Percentiles rank a stretch among this genome's conserved stretches.
Conservation (phyloP, 306 rosid species). For the Vicia faba region DNA sequence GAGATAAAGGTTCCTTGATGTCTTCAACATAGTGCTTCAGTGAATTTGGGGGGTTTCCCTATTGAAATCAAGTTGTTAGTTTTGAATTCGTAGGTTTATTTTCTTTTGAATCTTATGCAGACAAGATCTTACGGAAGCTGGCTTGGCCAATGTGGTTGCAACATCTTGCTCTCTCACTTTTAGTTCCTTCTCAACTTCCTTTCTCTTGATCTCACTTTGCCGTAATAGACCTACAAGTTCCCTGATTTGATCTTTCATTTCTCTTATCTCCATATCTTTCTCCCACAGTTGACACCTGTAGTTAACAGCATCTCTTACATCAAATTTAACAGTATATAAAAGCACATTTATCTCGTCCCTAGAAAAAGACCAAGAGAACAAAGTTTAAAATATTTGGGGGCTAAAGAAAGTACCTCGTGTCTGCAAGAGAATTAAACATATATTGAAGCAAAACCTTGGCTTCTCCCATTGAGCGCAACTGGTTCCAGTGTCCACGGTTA, state of each 20-base stretch:
- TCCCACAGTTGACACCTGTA: slow-evolving; percentile 91
- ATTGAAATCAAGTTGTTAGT: slow-evolving; percentile 40
- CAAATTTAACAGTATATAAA: too few relatives aligned
- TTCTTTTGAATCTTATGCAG: slow-evolving; percentile 28
- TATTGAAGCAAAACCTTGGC: slow-evolving; percentile 91
- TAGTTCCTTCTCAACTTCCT: slow-evolving; percentile 90
- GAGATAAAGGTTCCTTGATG: slow-evolving; percentile 64
- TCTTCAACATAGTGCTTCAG: slow-evolving; percentile 72
- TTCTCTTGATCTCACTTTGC: slow-evolving; percentile 87
- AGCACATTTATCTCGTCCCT: too few relatives aligned
- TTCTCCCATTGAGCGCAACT: slow-evolving; percentile 94
- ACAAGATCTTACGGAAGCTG: slow-evolving; percentile 64
- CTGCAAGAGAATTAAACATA: slow-evolving; percentile 89
- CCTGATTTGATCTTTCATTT: slow-evolving; percentile 92
- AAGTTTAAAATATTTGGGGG: too few relatives aligned
- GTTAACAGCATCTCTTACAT: too few relatives aligned
- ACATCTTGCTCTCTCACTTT: slow-evolving; percentile 80
- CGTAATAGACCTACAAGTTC: slow-evolving; percentile 92
- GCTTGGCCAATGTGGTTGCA: slow-evolving; percentile 64
- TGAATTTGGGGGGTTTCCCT: slow-evolving; percentile 65
- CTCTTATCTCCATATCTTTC: slow-evolving; percentile 78
- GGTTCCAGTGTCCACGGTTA: slow-evolving; percentile 96
- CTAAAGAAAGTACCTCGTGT: slow-evolving; percentile 54
- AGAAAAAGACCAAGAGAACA: too few relatives aligned
- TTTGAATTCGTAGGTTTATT: slow-evolving; percentile 4